Percentiles rank a stretch among this genome's conserved stretches.
phyloP scores from a whole-genome alignment of 768 basidiomycete species.

The Suillus tomentosus region DNA sequence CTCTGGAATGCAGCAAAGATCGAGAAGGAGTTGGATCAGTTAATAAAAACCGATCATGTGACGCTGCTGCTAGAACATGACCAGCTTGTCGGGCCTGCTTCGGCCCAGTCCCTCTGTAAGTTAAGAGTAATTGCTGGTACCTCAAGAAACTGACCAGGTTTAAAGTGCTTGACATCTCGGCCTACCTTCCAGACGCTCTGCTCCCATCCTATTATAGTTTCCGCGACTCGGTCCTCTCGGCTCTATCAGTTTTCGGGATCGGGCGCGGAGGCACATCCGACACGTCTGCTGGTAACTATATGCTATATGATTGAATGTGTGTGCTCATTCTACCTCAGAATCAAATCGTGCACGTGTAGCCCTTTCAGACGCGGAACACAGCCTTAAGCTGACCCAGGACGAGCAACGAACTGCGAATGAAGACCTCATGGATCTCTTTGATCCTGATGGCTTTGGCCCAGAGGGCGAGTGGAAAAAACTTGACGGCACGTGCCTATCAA shows the following conservation, averaged over 20 bases:
- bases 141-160: background rate
- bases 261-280: conserved; percentile 38
- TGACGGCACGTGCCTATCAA: conserved; percentile 75
- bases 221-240: conserved; percentile 59
- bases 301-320: background rate
- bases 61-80: conserved; percentile 79
- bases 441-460: conserved; percentile 64
- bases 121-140: conserved; percentile 14
- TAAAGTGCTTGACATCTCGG: conserved; percentile 74
- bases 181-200: conserved; percentile 84
- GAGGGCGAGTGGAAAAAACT: conserved; percentile 98
- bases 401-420: conserved; percentile 56
- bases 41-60: conserved; percentile 70
- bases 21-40: conserved; percentile 53
- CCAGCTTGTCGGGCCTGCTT: conserved; percentile 55
- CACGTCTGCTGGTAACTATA: conserved; percentile 41
- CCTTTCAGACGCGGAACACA: conserved; percentile 61
- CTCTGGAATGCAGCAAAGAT: conserved; percentile 63
- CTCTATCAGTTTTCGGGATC: conserved; percentile 67
- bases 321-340: conserved; percentile 39
- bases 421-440: conserved; percentile 68
- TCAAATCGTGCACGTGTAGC: conserved; percentile 64
- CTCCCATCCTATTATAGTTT: conserved; percentile 72
- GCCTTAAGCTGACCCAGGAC: conserved; percentile 51
- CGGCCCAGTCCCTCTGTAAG: conserved; percentile 59